Evolutionary conservation across 1,139 yeast species (phyloP).

Genomic region (Magnusiomyces magnusii): DNA sequence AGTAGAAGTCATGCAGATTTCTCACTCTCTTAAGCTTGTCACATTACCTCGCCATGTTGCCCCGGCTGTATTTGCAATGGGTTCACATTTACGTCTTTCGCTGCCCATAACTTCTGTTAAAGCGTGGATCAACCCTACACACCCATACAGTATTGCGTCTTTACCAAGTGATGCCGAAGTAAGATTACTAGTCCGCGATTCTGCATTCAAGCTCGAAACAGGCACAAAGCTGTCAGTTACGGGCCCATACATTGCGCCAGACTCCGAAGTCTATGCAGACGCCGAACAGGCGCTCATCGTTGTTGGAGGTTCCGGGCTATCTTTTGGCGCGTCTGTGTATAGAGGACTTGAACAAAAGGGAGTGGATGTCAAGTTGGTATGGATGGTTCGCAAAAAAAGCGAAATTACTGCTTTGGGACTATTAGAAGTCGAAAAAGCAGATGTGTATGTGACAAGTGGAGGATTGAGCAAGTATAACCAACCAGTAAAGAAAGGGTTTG

Average conservation of each 20-base stretch:
- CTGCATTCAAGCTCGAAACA: constrained; percentile 29
- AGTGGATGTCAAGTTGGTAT: constrained; percentile 33
- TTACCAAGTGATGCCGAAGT: constrained; percentile 44
- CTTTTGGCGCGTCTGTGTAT: constrained; percentile 55
- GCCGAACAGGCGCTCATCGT: constrained; percentile 51
- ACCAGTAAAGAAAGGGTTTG: not conserved
- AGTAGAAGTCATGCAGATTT: constrained; percentile 26
- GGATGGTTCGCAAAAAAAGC: constrained; percentile 45
- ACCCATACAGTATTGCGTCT: constrained; percentile 79
- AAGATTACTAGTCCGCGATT: constrained; percentile 39
- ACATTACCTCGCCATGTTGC: constrained; percentile 32
- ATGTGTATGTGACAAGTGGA: constrained; percentile 33
- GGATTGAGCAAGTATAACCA: constrained; percentile 9
- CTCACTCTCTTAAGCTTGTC: constrained; percentile 31
- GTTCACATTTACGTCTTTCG: constrained; percentile 43
- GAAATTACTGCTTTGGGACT: constrained; percentile 41
- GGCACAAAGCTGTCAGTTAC: constrained; percentile 17
- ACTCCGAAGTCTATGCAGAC: constrained; percentile 6
- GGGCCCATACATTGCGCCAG: constrained; percentile 32
- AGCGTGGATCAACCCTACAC: constrained; percentile 49
- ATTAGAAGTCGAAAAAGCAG: constrained; percentile 28
- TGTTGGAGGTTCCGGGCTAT: constrained; percentile 85
- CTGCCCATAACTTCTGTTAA: constrained; percentile 21
- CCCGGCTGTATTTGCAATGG: constrained; percentile 34
- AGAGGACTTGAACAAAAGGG: constrained; percentile 20